Evolutionary conservation across 495 filamentous ascomycete genomes (phyloP).

Genomic region (Elasticomyces elasticus): DNA sequence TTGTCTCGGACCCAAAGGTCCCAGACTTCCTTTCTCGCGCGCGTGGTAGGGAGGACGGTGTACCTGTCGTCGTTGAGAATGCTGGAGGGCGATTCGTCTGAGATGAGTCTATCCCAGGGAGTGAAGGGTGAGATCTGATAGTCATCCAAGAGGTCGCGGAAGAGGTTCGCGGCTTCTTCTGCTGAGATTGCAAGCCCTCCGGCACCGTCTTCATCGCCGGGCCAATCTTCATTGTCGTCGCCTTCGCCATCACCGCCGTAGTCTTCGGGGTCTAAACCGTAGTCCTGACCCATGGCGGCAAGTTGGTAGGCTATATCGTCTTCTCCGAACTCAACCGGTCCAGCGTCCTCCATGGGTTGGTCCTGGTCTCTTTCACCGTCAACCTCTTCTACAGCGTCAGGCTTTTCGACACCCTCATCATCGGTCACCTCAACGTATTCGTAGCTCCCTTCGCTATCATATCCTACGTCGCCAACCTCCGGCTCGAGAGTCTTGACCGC

Average conservation of each 20-base stretch:
- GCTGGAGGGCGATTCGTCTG: slow-evolving; percentile 49
- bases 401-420: slow-evolving; percentile 25
- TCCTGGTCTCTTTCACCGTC: slow-evolving; percentile 37
- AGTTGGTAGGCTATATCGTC: slow-evolving; percentile 92
- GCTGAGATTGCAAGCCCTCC: slow-evolving; percentile 38
- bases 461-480: slow-evolving; percentile 28
- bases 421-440: slow-evolving; percentile 82
- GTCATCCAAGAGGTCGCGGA: slow-evolving; percentile 79
- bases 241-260: slow-evolving; percentile 55
- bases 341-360: slow-evolving; percentile 36
- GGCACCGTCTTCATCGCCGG: slow-evolving; percentile 57
- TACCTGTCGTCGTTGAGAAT: slow-evolving; percentile 82
- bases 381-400: slow-evolving; percentile 21
- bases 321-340: slow-evolving; percentile 81
- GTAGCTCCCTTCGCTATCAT: slow-evolving; percentile 56
- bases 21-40: slow-evolving; percentile 69
- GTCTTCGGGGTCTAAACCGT: slow-evolving; percentile 60
- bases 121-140: slow-evolving; percentile 73
- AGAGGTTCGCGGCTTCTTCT: slow-evolving; percentile 46
- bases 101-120: slow-evolving; percentile 80
- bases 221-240: slow-evolving; percentile 60
- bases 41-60: slow-evolving; percentile 69
- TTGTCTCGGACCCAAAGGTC: slow-evolving; percentile 66
- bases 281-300: slow-evolving; percentile 72
- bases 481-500: slow-evolving; percentile 16